These are phyloP conservation scores for Paraphaeosphaeria minitans DNA, from an alignment of 2,329 filamentous ascomycete genomes.

Conservation along the genomic window DNA sequence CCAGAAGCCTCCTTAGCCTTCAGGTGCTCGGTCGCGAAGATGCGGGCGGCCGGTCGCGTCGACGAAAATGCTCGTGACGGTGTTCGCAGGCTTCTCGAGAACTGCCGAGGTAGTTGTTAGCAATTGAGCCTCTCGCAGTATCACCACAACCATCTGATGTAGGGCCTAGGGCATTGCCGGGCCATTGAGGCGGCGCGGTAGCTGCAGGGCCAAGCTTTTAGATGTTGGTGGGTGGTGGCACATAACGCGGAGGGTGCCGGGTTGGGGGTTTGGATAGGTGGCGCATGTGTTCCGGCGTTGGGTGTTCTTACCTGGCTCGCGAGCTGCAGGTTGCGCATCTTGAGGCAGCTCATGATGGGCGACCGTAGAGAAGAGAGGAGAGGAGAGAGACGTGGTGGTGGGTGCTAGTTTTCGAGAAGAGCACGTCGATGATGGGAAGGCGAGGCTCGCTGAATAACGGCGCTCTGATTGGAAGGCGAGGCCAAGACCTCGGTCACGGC, in stretches of 20 bases:
- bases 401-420: slow-evolving; percentile 29
- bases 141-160: background rate
- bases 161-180: background rate
- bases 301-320: slow-evolving; percentile 45
- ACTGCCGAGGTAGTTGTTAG: slow-evolving; percentile 53
- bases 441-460: slow-evolving; percentile 14
- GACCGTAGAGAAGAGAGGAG: slow-evolving; percentile 35
- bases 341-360: slow-evolving; percentile 47
- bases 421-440: slow-evolving; percentile 28
- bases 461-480: slow-evolving; percentile 29
- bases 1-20: slow-evolving; percentile 92
- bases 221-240: slow-evolving; percentile 8
- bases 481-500: slow-evolving; percentile 32
- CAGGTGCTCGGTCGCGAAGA: slow-evolving; percentile 83
- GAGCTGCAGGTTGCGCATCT: slow-evolving; percentile 47
- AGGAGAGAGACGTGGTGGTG: slow-evolving; percentile 27
- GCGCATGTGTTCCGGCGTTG: slow-evolving; percentile 17
- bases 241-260: slow-evolving; percentile 30
- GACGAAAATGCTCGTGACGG: slow-evolving; percentile 84
- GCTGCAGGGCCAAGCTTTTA: slow-evolving; percentile 6
- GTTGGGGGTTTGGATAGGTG: slow-evolving; percentile 19
- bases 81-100: slow-evolving; percentile 66
- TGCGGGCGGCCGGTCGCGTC: slow-evolving; percentile 79
- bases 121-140: slow-evolving; percentile 27
- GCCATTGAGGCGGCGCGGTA: slow-evolving; percentile 1